These are phyloP conservation scores for Petunia secreta DNA, from an alignment of 257 asterid species.

Conservation along the genomic window DNA sequence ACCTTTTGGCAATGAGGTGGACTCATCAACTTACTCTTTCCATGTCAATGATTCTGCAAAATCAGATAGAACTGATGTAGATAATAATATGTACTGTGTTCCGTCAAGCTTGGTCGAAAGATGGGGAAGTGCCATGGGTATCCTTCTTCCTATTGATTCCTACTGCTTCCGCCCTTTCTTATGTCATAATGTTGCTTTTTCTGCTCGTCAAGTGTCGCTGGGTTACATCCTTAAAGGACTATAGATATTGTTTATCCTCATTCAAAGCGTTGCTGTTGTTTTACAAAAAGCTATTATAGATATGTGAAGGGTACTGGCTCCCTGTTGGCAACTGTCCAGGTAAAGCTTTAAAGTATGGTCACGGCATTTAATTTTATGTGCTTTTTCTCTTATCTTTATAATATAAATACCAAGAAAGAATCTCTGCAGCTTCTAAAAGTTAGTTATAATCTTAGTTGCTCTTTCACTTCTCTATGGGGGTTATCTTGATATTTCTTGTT, in stretches of 20 bases:
- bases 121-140: slow-evolving; percentile 99
- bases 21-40: slow-evolving; percentile 36
- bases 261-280: slow-evolving; percentile 92
- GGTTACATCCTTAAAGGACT: slow-evolving; percentile 28
- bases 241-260: slow-evolving; percentile 90
- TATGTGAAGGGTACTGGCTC: slow-evolving; percentile 97
- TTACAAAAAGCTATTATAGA: slow-evolving; percentile 92
- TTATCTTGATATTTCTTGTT: slow-evolving; percentile 17
- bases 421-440: neutral
- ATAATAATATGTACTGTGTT: slow-evolving; percentile 52
- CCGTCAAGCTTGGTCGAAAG: slow-evolving; percentile 75
- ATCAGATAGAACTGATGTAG: slow-evolving; percentile 44
- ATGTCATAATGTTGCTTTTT: slow-evolving; percentile 23
- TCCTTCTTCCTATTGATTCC: slow-evolving; percentile 40
- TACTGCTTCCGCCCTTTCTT: slow-evolving; percentile 9
- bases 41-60: slow-evolving; percentile 39
- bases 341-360: slow-evolving; percentile 25
- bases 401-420: slow-evolving; percentile 11
- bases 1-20: slow-evolving; percentile 35
- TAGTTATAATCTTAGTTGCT: slow-evolving; percentile 1
- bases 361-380: neutral
- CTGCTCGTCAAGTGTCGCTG: slow-evolving; percentile 18
- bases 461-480: neutral
- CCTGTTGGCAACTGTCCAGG: slow-evolving; percentile 76
- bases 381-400: neutral